Conservation (phyloP, 768 basidiomycete species). For the Tricholoma bakamatsutake region DNA sequence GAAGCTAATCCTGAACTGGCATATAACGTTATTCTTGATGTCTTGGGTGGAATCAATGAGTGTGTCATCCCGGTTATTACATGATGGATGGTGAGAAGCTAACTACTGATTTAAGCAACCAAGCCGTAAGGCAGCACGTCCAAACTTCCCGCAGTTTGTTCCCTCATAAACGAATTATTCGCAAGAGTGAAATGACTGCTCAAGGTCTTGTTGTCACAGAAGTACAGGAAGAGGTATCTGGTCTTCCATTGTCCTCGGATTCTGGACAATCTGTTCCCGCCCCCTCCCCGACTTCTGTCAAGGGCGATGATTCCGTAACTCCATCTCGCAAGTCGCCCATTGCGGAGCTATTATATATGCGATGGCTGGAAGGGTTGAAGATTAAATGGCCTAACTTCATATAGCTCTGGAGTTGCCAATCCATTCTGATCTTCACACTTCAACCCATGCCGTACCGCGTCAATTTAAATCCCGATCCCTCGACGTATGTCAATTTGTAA, state of each 20-base stretch:
- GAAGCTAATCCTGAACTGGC: constrained; percentile 80
- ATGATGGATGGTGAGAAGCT: neutral
- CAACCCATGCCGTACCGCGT: neutral
- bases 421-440: neutral
- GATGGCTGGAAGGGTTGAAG: constrained; percentile 90
- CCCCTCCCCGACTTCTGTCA: constrained; percentile 16
- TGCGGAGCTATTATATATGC: constrained; percentile 92
- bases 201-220: constrained; percentile 82
- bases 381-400: constrained; percentile 83
- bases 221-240: constrained; percentile 65
- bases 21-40: constrained; percentile 83
- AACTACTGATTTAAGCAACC: constrained; percentile 44
- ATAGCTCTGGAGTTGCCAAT: constrained; percentile 11
- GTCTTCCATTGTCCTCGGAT: constrained; percentile 36
- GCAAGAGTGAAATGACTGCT: constrained; percentile 81
- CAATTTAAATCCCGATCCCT: neutral
- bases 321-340: constrained; percentile 75
- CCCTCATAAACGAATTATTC: constrained; percentile 71
- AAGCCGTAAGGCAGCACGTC: constrained; percentile 75
- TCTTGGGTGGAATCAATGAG: constrained; percentile 90
- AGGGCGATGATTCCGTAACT: constrained; percentile 29
- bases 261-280: constrained; percentile 20
- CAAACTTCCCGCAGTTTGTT: constrained; percentile 77
- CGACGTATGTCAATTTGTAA: neutral
- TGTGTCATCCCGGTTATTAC: constrained; percentile 32